phyloP scores from a whole-genome alignment of 1,139 yeast genomes.

The Saccharomyces pastorianus region DNA sequence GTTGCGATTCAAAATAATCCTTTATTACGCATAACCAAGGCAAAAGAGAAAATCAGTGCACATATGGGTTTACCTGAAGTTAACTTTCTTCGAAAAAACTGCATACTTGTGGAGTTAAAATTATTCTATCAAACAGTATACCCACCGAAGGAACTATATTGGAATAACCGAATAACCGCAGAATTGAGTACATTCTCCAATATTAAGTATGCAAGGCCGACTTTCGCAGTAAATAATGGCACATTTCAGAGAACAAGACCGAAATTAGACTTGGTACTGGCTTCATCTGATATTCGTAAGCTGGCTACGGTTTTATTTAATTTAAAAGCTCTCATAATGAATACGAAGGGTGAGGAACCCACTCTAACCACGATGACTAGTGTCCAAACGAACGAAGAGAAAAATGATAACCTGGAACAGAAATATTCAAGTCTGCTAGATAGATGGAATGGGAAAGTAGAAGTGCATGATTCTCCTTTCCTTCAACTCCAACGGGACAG shows the following conservation, averaged over 20 bases:
- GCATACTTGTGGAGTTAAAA: constrained; percentile 10
- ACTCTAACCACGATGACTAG: neutral
- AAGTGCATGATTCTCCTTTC: neutral
- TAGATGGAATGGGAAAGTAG: neutral
- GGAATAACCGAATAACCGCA: constrained; percentile 6
- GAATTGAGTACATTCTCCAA: constrained; percentile 12
- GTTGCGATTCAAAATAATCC: neutral
- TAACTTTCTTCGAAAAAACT: constrained; percentile 5
- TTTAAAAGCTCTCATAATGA: constrained; percentile 7
- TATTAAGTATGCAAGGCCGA: constrained; percentile 18
- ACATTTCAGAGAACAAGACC: constrained; percentile 7
- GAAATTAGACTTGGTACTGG: constrained; percentile 13
- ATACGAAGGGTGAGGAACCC: neutral
- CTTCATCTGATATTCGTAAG: constrained; percentile 7
- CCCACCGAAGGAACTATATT: constrained; percentile 8
- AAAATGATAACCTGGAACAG: neutral
- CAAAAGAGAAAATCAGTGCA: neutral
- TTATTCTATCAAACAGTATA: constrained; percentile 7
- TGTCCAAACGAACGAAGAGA: neutral
- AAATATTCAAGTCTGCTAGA: neutral
- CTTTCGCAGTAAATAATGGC: constrained; percentile 4
- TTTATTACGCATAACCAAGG: neutral
- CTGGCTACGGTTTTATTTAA: constrained; percentile 12
- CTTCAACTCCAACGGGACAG: neutral
- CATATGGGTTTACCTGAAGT: neutral